Evolutionary conservation across 1,139 yeast genomes (phyloP).

Genomic region (Geotrichum bryndzae): DNA sequence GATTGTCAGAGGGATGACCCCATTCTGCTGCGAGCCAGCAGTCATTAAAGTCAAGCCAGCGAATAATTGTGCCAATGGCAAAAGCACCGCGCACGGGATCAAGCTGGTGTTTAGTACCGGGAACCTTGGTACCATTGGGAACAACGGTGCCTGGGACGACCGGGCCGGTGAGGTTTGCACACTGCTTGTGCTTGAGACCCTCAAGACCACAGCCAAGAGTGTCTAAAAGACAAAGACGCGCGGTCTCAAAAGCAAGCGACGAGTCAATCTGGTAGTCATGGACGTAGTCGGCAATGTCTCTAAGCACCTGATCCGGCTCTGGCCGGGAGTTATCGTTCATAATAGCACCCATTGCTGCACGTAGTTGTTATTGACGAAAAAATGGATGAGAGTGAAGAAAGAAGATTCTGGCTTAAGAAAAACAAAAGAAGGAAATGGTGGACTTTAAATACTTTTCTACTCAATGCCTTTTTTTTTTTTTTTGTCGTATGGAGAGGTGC

Average conservation of each 20-base stretch:
- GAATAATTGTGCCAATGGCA: slow-evolving; percentile 49
- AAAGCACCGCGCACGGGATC: slow-evolving; percentile 57
- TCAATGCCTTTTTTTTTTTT: background rate
- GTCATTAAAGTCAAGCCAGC: slow-evolving; percentile 58
- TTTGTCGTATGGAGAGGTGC: background rate
- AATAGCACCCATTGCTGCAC: slow-evolving; percentile 22
- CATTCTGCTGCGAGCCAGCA: slow-evolving; percentile 63
- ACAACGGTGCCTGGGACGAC: slow-evolving; percentile 51
- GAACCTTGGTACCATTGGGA: slow-evolving; percentile 49
- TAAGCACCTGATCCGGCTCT: slow-evolving; percentile 44
- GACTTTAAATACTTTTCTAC: background rate
- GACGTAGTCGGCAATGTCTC: slow-evolving; percentile 47
- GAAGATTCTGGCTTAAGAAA: background rate
- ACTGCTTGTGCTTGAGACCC: slow-evolving; percentile 49
- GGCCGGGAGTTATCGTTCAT: slow-evolving; percentile 46
- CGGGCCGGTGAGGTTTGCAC: slow-evolving; percentile 46
- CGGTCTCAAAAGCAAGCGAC: slow-evolving; percentile 47
- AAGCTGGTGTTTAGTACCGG: slow-evolving; percentile 46
- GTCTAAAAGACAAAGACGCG: slow-evolving; percentile 49
- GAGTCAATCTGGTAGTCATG: slow-evolving; percentile 45
- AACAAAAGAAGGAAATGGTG: background rate
- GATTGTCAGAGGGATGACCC: slow-evolving; percentile 60
- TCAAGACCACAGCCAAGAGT: slow-evolving; percentile 59
- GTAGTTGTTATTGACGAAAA: background rate
- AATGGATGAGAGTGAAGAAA: background rate